A percentile compares a stretch with the other conserved stretches of the same genome.
phyloP scores from a whole-genome alignment of 208 protist genomes.

The Tritrichomonas musculus region DNA sequence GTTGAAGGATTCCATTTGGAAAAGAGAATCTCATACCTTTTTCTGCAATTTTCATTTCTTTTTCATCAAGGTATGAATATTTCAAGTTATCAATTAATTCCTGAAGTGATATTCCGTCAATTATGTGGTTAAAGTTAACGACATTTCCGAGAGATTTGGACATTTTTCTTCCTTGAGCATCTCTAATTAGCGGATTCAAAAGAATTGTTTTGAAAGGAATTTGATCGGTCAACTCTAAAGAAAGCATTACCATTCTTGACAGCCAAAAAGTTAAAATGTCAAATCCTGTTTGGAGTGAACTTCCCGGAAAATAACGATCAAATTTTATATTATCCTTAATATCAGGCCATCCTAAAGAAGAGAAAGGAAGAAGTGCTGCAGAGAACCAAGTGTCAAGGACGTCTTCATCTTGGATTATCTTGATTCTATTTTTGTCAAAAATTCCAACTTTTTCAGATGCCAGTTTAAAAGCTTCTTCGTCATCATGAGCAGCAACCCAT shows the following conservation, averaged over 20 bases:
- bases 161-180: slow-evolving; percentile 99
- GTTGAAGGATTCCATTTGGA: slow-evolving; percentile 65
- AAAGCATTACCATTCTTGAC: slow-evolving; percentile 99
- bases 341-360: slow-evolving; percentile 80
- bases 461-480: slow-evolving; percentile 73
- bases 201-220: slow-evolving; percentile 89
- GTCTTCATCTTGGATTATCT: slow-evolving; percentile 84
- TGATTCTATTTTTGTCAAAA: neutral
- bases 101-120: slow-evolving; percentile 84
- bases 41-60: slow-evolving; percentile 49
- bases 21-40: slow-evolving; percentile 15
- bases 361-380: slow-evolving; percentile 96
- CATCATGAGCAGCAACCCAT: slow-evolving; percentile 36
- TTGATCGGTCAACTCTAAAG: slow-evolving; percentile 75
- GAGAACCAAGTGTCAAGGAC: slow-evolving; percentile 99
- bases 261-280: slow-evolving; percentile 99
- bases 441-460: slow-evolving; percentile 35
- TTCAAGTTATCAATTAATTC: slow-evolving; percentile 76
- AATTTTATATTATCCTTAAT: slow-evolving; percentile 68
- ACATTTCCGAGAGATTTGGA: slow-evolving; percentile 98
- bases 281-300: slow-evolving; percentile 92
- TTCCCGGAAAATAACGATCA: slow-evolving; percentile 85
- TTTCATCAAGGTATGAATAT: slow-evolving; percentile 76
- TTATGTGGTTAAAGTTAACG: slow-evolving; percentile 97
- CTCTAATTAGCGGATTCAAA: slow-evolving; percentile 94